Conservation (phyloP, 371 early-diverging fungal genomes). For the Mortierella sp. region DNA sequence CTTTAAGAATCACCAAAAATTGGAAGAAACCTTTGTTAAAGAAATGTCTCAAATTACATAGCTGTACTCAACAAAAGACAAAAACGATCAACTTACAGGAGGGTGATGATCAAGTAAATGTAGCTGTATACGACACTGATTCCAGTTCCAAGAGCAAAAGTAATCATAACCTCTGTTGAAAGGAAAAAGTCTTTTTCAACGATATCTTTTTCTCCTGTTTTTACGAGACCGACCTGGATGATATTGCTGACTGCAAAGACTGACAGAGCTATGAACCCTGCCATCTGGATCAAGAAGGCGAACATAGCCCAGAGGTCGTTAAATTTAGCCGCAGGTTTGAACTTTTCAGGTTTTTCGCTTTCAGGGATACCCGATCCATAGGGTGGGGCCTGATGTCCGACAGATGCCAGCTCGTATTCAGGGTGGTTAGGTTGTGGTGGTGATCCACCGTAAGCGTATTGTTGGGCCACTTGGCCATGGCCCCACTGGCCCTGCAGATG, state of each 20-base stretch:
- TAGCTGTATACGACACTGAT: slow-evolving; percentile 8
- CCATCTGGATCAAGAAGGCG: slow-evolving; percentile 53
- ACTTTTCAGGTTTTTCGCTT: slow-evolving; percentile 17
- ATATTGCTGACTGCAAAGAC: slow-evolving; percentile 19
- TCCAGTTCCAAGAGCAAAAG: slow-evolving; percentile 6
- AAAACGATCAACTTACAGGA: slow-evolving; percentile 1
- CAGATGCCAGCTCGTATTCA: slow-evolving; percentile 7
- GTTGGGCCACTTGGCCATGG: slow-evolving; percentile 16
- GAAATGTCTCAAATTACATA: slow-evolving; percentile 1
- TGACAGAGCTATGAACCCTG: slow-evolving; percentile 48
- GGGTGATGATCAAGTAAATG: slow-evolving; percentile 6
- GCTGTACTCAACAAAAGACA: slow-evolving; percentile 2
- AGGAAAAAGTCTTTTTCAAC: slow-evolving; percentile 9
- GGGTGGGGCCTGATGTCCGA: slow-evolving; percentile 7
- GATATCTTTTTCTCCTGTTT: slow-evolving; percentile 2
- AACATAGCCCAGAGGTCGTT: slow-evolving; percentile 62
- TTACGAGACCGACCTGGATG: not conserved
- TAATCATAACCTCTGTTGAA: slow-evolving; percentile 1
- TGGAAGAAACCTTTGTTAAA: not conserved
- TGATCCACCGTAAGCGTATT: slow-evolving; percentile 16
- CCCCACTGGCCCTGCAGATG: slow-evolving; percentile 18
- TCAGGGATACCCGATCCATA: not conserved
- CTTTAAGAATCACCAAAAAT: slow-evolving; percentile 5
- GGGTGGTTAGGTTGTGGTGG: not conserved
- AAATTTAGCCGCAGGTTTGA: slow-evolving; percentile 16